phyloP scores from a whole-genome alignment of 768 basidiomycete species.

The Gymnopilus dilepis region DNA sequence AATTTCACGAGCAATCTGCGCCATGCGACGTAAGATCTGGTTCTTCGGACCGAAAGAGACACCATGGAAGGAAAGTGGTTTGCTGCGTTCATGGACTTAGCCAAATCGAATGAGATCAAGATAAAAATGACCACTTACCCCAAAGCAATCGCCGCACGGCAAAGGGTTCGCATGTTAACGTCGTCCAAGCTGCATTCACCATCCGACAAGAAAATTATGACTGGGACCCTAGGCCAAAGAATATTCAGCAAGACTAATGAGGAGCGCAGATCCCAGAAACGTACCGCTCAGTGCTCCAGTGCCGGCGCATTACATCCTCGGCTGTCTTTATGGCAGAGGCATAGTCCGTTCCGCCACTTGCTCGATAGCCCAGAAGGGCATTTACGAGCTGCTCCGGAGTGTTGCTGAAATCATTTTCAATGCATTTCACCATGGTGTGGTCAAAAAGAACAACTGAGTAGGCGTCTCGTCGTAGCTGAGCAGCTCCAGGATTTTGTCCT shows the following conservation, averaged over 20 bases:
- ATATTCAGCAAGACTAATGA: too few relatives aligned
- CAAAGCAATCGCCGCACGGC: too few relatives aligned
- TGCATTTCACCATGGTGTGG: conserved; percentile 16
- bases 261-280: not conserved
- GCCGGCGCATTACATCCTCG: conserved; percentile 42
- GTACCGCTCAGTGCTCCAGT: conserved; percentile 59
- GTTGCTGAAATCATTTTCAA: conserved; percentile 53
- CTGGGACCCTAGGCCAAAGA: too few relatives aligned
- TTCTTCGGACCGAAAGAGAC: conserved; percentile 55
- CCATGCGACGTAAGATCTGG: conserved; percentile 50
- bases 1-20: conserved; percentile 51
- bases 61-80: conserved; percentile 61
- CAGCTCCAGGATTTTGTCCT: conserved; percentile 1
- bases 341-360: conserved; percentile 49
- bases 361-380: conserved; percentile 35
- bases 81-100: conserved; percentile 35
- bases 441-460: conserved; percentile 62
- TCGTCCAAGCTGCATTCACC: too few relatives aligned
- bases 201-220: too few relatives aligned
- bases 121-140: too few relatives aligned
- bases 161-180: too few relatives aligned
- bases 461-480: conserved; percentile 48
- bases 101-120: too few relatives aligned
- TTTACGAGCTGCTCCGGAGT: conserved; percentile 50
- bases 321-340: conserved; percentile 42